Base-by-base conservation (phyloP, 1,284 basidiomycete genomes). In the Cryptococcus sp. region DNA sequence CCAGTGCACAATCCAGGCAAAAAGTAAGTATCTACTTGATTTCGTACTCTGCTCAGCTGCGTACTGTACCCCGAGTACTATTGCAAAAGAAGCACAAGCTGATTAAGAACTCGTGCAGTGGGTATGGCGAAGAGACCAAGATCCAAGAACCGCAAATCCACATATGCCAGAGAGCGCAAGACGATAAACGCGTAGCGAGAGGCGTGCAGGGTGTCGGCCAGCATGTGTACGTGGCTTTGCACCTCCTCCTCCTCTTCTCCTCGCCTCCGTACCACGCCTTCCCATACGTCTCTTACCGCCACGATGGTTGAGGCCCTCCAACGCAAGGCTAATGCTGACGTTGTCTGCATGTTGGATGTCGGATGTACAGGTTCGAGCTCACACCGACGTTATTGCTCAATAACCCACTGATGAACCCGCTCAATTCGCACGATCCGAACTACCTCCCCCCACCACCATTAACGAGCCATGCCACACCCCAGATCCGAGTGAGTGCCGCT, bases 401-500 rank as follows among this genome's bases (percentile, higher is more conserved):
- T 59, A 77, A 77, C 51, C 77, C 78, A 3, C 59, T 77, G 6
- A 64, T 75, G 45, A 75, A 75, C 48, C 74, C 75, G 1, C 61
- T 70, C 19, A 68, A 74, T 46, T 73, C 72, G 16, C 68, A 70
- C 25, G 78, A 79, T 55, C 71, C 74, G 11, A 78, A 77, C 54
- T 79, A 79, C 63, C 75, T 78, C 58, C 78, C 76, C 16, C 78
- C 78, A 1, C 74, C 76, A 15, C 76, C 77, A 4, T 56, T 63
- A 13, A 69, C 72, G 35, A 64, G 60, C 27, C 66, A 68, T 45
- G 65, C 47, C 17, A 62, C 57, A 3, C 61, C 61, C 35, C 57
- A 59, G 25, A 62, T 62, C 57, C 55, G 61, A 25, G 61, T 62
- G 39, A 35, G 61, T 57, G 11, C 3, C 20, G 23, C 19, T 3